Base-by-base conservation (phyloP, 2,329 filamentous ascomycete species). In the Cephalotrichum gorgonifer region DNA sequence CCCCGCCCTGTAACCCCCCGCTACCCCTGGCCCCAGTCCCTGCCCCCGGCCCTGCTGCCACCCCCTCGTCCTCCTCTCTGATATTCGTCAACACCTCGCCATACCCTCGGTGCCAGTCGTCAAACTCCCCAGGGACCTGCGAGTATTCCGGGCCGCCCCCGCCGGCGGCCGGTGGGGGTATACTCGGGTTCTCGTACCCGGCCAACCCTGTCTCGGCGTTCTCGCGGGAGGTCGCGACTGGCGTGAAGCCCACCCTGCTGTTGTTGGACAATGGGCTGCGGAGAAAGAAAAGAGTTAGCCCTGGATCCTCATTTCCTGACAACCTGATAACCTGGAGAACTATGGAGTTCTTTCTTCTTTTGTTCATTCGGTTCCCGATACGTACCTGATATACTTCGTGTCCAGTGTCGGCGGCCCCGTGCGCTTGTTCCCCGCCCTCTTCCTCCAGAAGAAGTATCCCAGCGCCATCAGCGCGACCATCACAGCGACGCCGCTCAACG, bases 401-500 rank as follows among this genome's bases (percentile, higher is more conserved):
- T 62, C 56, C 51, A 65, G 52, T 4, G 62, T 62, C 0, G 69
- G 71, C 3, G 72, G 66, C 1, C 71, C 71, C 44, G 63, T 54
- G 23, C 71, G 70, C 17, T 58, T 51, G 56, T 72, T 72, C 47
- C 63, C 60, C 47, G 62, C 64, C 45, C 65, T 68, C 33, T 69
- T 70, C 43, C 70, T 68, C 58, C 69, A 61, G 46, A 73, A 61
- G 55, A 68, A 75, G 46, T 74, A 56, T 20, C 58, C 60, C 0
- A 76, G 53, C 0, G 67, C 67, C 6, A 68, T 52, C 6, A 78
- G 52, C 6, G 68, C 64, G 8, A 69, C 60, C 2, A 78, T 52
- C 3, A 66, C 66, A 5, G 71, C 74, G 1, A 76, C 62, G 15
- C 73, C 74, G n/a, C 73, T 70, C 38, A 81, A 66, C 15, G 68